A percentile compares a stretch with the other conserved stretches of the same genome.
These are phyloP conservation scores for Penicillium psychrofluorescens DNA, from an alignment of 495 filamentous ascomycete species.

Conservation along the genomic window DNA sequence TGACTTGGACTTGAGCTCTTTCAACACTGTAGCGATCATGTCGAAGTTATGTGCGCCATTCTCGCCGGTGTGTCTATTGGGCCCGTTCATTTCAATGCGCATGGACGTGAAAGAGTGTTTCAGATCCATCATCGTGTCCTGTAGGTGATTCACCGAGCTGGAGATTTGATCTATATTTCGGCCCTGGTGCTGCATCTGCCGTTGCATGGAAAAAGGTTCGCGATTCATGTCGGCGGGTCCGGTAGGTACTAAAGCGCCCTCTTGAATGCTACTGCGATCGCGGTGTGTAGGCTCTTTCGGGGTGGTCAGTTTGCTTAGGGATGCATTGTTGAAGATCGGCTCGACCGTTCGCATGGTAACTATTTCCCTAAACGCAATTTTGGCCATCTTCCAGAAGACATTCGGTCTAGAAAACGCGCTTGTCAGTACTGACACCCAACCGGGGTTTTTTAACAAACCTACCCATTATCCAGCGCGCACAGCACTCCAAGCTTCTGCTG, in stretches of 20 bases:
- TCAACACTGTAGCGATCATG: constrained; percentile 38
- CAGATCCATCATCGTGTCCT: constrained; percentile 40
- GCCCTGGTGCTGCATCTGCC: constrained; percentile 36
- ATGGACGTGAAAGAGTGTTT: constrained; percentile 37
- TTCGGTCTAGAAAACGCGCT: constrained; percentile 23
- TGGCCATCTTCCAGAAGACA: constrained; percentile 40
- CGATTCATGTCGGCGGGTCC: constrained; percentile 10
- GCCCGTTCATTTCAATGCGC: constrained; percentile 34
- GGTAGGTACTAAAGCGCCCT: constrained; percentile 23
- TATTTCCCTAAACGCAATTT: constrained; percentile 38
- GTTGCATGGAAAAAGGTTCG: constrained; percentile 19
- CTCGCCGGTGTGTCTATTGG: constrained; percentile 14
- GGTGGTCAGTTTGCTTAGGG: constrained; percentile 23
- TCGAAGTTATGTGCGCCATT: constrained; percentile 21
- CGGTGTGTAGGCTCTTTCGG: constrained; percentile 15
- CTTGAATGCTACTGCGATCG: constrained; percentile 12
- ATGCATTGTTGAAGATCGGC: constrained; percentile 29
- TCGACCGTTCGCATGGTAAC: constrained; percentile 40
- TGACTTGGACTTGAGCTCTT: constrained; percentile 37
- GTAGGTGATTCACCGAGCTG: constrained; percentile 35
- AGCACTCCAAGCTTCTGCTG: constrained; percentile 37
- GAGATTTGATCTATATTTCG: constrained; percentile 38
- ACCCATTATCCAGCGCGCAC: constrained; percentile 35
- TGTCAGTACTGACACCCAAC: neutral
- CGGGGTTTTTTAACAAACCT: constrained; percentile 8